Base-by-base conservation (phyloP, 2,329 filamentous ascomycete species). In the Sclerotinia spermophila region DNA sequence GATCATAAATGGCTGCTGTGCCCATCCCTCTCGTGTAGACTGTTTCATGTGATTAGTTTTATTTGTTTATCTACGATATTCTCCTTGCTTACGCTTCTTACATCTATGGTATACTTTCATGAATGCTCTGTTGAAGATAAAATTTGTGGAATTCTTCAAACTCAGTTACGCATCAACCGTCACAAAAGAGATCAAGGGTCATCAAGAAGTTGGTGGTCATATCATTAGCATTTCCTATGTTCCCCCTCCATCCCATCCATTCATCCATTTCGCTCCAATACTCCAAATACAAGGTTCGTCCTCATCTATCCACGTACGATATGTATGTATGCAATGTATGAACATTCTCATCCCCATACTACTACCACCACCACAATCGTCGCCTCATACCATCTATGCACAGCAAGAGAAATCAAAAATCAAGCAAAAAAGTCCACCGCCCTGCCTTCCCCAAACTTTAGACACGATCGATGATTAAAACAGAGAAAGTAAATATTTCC, bases 191-290 rank as follows among this genome's bases (percentile, higher is more conserved):
- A 8, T 30, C 13, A 40, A 27, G 21, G 3, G 7, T 53, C 35
- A 58, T 44, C 30, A 33, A 33, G 17, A 27, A 53, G 19, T 67
- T 67, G 51, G 61, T 58, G 38, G 35, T 58, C 65, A 67, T 67
- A 58, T 67, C 65, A 67, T 67, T 58, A 67, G 65, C 65, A 67
- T 67, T 58, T 67, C 35, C 62, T n/a, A 56, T 67, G n/a, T 44
- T 33, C 44, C 59, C 42, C n/a, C 38, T 35, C 19, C 65, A 67
- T 56, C 48, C 19, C 48, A 42, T 67, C 48, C 64, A 33, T 58
- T 40, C 65, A 68, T 68, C 24, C 38, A 68, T 59, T 38, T 60
- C 30, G 24, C 40, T 51, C 55, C 53, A 60, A 35, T 60, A 68
- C 42, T 60, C 66, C 66, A 68, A 68, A 44, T 68, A 68, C 55